Evolutionary conservation across 2,329 filamentous ascomycete species (phyloP), one percentile per base, ranked within the genome.

Genomic region (Coleophoma cylindrospora): DNA sequence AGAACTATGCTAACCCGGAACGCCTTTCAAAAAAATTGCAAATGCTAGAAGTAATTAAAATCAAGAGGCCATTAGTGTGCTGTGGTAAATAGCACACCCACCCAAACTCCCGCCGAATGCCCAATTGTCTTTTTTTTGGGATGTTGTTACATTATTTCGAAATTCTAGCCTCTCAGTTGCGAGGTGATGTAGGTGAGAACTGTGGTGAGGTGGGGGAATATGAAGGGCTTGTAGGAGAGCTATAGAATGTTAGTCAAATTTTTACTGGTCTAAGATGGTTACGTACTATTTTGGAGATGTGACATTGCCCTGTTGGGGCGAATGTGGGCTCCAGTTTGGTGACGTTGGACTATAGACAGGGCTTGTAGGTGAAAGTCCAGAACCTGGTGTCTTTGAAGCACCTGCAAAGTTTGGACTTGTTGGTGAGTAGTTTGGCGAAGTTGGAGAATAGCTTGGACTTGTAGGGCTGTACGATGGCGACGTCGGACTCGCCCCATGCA

Each of bases 381-480:
- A 61, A 19, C 59, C 61, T 34, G 61, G 61, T 8, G 49, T 53
- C 49, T 59, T 62, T 33, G 48, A 60, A 12, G 22, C 14, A 33
- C 41, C 49, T 12, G 59, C 45, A 45, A 61, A 64, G 22, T 63
- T 57, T 21, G 62, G 62, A 47, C 48, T 19, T 43, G 50, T 49
- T 40, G 54, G 64, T 52, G 53, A 55, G 54, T 62, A 66, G 40
- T 53, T 56, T 14, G 61, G 61, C n/a, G 59, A 62, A 8, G 63
- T 62, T 10, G 62, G 62, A 15, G 58, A 63, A 43, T 61, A 64
- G 15, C 50, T 61, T 43, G 70, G 71, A 11, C 68, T 79, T 60
- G 53, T 83, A 80, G 32, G 89, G 49, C 58, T 62, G 38, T 60
- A 63, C 9, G 54, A 57, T 36, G 62, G 62, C n/a, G 57, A 60